Evolutionary conservation across 164 flowering plant genomes (phyloP).

Genomic region (Vitis cinerea): DNA sequence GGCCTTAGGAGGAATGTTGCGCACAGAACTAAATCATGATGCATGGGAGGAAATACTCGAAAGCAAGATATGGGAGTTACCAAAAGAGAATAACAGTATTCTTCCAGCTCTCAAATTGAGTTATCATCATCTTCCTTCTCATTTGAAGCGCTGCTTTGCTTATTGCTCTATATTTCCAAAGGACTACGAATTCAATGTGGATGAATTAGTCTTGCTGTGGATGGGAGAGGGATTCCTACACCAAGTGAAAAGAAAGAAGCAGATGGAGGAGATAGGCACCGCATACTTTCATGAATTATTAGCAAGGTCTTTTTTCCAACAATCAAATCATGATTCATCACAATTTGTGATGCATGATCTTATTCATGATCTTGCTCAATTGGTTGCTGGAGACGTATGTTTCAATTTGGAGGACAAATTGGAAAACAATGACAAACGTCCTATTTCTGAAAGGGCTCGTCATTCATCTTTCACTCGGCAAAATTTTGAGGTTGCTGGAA

Average conservation of each 20-base stretch:
- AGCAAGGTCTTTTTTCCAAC: slow-evolving; percentile 12
- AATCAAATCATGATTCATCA: not conserved
- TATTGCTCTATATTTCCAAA: slow-evolving; percentile 17
- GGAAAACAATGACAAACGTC: too few relatives aligned
- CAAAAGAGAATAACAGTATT: not conserved
- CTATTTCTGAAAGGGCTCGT: not conserved
- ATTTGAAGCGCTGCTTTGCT: slow-evolving; percentile 12
- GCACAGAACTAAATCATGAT: not conserved
- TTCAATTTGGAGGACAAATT: not conserved
- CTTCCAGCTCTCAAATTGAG: slow-evolving; percentile 16
- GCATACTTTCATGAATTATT: slow-evolving; percentile 3
- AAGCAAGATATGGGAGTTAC: not conserved
- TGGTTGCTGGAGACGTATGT: not conserved
- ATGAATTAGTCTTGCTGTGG: slow-evolving; percentile 7
- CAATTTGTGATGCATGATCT: slow-evolving; percentile 13
- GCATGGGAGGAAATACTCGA: not conserved
- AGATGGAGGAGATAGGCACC: slow-evolving; percentile 3
- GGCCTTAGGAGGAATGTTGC: not conserved
- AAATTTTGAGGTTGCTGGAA: too few relatives aligned
- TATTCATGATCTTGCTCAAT: not conserved
- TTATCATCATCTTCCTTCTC: slow-evolving; percentile 7
- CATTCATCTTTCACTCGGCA: not conserved
- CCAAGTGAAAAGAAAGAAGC: accelerated
- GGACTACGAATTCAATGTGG: not conserved
- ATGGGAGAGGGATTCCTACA: slow-evolving; percentile 10